Evolutionary conservation across 352 stramenopile genomes (phyloP), one percentile per base, ranked within the genome.

Genomic region (Phytophthora crassamura): DNA sequence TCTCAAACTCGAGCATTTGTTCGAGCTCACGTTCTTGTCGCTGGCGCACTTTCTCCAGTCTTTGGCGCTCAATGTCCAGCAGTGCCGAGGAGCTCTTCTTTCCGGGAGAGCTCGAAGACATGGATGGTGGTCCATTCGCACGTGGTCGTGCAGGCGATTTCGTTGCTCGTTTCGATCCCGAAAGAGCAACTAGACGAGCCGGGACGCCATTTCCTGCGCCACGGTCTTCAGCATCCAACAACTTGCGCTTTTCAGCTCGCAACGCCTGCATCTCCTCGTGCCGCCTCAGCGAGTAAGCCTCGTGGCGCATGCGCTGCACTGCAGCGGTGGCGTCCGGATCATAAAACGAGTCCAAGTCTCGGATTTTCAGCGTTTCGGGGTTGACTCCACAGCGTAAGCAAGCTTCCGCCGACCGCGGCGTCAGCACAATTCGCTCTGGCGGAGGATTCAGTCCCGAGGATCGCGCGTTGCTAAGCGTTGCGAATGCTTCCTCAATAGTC

Each of bases 1-100:
- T 90, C 66, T 97, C 90, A 51, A 95, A 97, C 40, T 91, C 81
- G n/a, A 97, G 78, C 85, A 97, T 95, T 80, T 97, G 90, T 52
- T 95, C 88, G 0, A 97, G 67, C 47, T 94, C 86, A 1, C 82
- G 82, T 52, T 96, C 82, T 68, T 94, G 86, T 3, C 86, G 81
- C 11, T 82, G 67, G 45, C 85, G 77, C 16, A 95, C 69, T 43
- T 95, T 95, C 50, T 92, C 85, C 2, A 95, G 72, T 25, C 88
- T 72, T 30, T 81, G 72, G 7, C 81, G 64, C 59, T 95, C 88
- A 30, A 94, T 77, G 9, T 93, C 73, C 2, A 95, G 28, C 30
- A 95, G 59, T 5, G 78, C 78, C 32, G 70, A 74, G 4, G 60
- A 67, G 9, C 60, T 45, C 28, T 74, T 77, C 9, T 76, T 74